These are phyloP conservation scores for Rhizopogon roseolus DNA, from an alignment of 768 basidiomycete species.

Conservation along the genomic window DNA sequence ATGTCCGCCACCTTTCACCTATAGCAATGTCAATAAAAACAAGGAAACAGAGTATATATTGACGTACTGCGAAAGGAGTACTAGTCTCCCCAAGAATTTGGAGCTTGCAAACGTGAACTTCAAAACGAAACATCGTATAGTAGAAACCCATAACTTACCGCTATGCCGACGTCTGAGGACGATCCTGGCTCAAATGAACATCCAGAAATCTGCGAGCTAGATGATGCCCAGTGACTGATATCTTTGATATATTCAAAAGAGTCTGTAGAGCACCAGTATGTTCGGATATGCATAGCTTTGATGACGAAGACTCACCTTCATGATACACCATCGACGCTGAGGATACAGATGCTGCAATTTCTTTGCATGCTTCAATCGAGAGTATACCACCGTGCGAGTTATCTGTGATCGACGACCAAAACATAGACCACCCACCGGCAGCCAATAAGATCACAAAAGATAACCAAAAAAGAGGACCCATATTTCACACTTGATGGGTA, in stretches of 20 bases:
- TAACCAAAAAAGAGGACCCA: not conserved
- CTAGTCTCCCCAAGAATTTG: constrained; percentile 34
- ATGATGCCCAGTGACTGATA: not conserved
- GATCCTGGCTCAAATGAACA: not conserved
- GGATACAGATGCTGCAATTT: not conserved
- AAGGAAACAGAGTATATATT: not conserved
- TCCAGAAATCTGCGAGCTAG: not conserved
- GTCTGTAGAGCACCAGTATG: not conserved
- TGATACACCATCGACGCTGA: not conserved
- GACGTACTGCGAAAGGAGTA: constrained; percentile 21
- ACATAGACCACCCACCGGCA: not conserved
- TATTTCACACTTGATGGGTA: not conserved
- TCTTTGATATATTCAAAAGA: not conserved
- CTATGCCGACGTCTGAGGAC: not conserved
- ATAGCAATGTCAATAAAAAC: constrained; percentile 18
- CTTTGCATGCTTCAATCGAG: not conserved
- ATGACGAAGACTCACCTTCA: not conserved
- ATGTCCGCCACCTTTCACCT: constrained; percentile 61
- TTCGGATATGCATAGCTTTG: not conserved
- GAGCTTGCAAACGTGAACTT: constrained; percentile 1
- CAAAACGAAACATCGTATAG: not conserved
- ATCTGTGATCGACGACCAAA: not conserved
- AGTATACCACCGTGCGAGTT: not conserved
- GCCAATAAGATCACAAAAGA: not conserved
- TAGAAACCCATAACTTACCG: not conserved